Conservation (phyloP, 2,329 filamentous ascomycete species). For the Neoscytalidium dimidiatum region DNA sequence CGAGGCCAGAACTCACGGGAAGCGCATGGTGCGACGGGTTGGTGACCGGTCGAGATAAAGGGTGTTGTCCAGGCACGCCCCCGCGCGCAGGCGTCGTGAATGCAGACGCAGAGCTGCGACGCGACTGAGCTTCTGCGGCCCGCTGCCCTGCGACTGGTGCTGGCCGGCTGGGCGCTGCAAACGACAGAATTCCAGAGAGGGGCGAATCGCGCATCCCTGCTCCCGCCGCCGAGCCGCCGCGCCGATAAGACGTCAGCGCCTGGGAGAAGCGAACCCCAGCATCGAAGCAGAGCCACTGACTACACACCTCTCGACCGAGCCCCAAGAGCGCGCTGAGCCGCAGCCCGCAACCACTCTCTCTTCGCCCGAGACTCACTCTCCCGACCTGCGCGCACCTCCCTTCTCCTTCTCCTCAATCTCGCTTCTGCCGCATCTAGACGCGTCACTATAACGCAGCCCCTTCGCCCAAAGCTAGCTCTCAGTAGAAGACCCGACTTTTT, state of each 20-base stretch:
- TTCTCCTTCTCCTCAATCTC: slow-evolving; percentile 12
- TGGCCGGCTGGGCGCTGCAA: no score
- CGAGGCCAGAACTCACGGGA: background rate
- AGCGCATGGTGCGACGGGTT: slow-evolving; percentile 5
- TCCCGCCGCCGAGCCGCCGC: slow-evolving; percentile 9
- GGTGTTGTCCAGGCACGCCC: background rate
- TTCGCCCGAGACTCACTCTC: background rate
- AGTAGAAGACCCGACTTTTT: slow-evolving; percentile 1
- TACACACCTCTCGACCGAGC: background rate
- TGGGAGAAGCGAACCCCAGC: background rate
- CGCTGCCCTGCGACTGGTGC: background rate
- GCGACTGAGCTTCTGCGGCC: background rate
- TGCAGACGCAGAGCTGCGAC: background rate
- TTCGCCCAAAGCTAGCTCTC: slow-evolving; percentile 6
- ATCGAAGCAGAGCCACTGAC: background rate
- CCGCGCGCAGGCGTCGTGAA: background rate
- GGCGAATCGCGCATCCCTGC: slow-evolving; percentile 7
- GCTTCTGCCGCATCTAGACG: slow-evolving; percentile 17
- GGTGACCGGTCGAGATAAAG: background rate
- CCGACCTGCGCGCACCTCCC: background rate
- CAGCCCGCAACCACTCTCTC: background rate
- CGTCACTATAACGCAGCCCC: slow-evolving; percentile 12
- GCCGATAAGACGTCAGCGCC: slow-evolving; percentile 2
- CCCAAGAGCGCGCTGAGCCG: slow-evolving; percentile 13
- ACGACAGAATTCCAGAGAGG: background rate